A percentile compares a stretch with the other conserved stretches of the same genome.
phyloP scores from a whole-genome alignment of 108 stramenopile genomes.

The Parietichytrium sp. region DNA sequence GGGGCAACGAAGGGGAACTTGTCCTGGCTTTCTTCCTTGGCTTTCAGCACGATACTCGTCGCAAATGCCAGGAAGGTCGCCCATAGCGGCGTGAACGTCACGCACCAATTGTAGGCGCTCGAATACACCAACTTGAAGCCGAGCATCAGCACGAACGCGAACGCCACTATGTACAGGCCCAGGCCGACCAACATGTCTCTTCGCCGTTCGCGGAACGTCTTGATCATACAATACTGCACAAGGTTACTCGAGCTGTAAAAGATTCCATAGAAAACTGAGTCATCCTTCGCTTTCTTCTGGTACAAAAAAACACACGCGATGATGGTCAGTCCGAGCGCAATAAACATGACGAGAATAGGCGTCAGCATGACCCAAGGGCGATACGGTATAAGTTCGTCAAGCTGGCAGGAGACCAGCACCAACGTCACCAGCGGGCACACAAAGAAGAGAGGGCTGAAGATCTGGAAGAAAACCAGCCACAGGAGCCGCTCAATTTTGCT shows the following conservation, averaged over 20 bases:
- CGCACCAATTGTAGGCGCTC: not conserved
- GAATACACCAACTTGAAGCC: not conserved
- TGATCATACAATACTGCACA: slow-evolving; percentile 12
- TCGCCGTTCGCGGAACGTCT: slow-evolving; percentile 6
- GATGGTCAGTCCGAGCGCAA: not conserved
- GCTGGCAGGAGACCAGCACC: not conserved
- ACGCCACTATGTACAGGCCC: not conserved
- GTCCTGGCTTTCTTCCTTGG: slow-evolving; percentile 8
- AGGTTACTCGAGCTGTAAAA: not conserved
- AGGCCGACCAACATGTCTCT: not conserved
- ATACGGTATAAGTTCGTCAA: not conserved
- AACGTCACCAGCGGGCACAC: slow-evolving; percentile 18
- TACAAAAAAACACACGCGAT: not conserved
- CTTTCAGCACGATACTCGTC: not conserved
- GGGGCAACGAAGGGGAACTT: not conserved
- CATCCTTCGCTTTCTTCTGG: not conserved
- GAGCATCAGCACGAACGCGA: not conserved
- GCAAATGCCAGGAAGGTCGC: not conserved
- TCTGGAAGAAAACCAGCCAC: not conserved
- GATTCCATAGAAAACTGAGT: slow-evolving; percentile 5
- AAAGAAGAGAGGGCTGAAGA: not conserved
- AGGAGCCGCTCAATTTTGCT: not conserved
- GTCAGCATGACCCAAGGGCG: slow-evolving; percentile 9
- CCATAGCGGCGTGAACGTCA: slow-evolving; percentile 7
- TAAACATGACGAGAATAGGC: slow-evolving; percentile 3